Conservation (phyloP, 768 basidiomycete species). For the Tulasnella sp. region DNA sequence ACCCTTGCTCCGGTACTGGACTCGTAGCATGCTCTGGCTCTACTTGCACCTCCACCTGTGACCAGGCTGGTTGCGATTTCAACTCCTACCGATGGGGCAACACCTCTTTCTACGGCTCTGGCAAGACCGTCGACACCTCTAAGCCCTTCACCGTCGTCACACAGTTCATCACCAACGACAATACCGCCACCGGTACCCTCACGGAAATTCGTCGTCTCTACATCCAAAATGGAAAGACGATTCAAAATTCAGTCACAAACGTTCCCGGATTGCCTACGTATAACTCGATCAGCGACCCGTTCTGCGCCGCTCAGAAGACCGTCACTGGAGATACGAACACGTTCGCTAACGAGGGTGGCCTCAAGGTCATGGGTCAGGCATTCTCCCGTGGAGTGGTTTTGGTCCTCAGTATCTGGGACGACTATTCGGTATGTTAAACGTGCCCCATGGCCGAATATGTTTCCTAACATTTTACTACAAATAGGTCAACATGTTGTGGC, state of each 20-base stretch:
- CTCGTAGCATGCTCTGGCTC: slow-evolving; percentile 36
- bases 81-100: slow-evolving; percentile 50
- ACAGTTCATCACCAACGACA: slow-evolving; percentile 43
- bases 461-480: no score
- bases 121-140: slow-evolving; percentile 41
- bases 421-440: no score
- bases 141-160: slow-evolving; percentile 47
- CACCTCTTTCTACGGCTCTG: slow-evolving; percentile 37
- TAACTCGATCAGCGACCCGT: slow-evolving; percentile 18
- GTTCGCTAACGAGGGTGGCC: slow-evolving; percentile 36
- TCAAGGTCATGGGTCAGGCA: slow-evolving; percentile 29
- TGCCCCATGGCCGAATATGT: no score
- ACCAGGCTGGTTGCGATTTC: slow-evolving; percentile 51
- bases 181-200: slow-evolving; percentile 38
- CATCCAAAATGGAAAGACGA: slow-evolving; percentile 42
- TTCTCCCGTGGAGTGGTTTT: slow-evolving; percentile 39
- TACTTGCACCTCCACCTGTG: slow-evolving; percentile 30
- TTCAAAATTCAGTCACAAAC: slow-evolving; percentile 40
- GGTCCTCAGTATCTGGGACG: slow-evolving; percentile 45
- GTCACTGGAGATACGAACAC: slow-evolving; percentile 37
- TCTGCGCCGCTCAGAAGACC: slow-evolving; percentile 19
- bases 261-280: slow-evolving; percentile 32
- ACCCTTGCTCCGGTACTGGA: slow-evolving; percentile 36
- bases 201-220: slow-evolving; percentile 36
- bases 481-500: slow-evolving; percentile 49